Conservation (phyloP, 257 asterid species). For the Craterostigma plantagineum region DNA sequence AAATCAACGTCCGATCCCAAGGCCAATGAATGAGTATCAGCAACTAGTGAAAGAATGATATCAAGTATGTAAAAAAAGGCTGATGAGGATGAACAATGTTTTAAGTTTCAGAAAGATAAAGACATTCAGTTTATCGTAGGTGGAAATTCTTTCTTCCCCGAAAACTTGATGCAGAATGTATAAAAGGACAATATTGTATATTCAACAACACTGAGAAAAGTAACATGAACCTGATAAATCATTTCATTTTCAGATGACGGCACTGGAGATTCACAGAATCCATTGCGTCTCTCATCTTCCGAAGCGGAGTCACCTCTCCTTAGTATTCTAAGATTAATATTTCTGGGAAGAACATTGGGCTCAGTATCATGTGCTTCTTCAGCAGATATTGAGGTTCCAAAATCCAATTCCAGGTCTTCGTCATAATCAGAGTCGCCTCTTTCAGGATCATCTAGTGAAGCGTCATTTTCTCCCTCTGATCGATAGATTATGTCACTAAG, state of each 20-base stretch:
- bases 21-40: no score
- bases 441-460: constrained; percentile 45
- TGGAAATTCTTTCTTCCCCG: no score
- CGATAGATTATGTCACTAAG: constrained; percentile 73
- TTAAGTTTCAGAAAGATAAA: no score
- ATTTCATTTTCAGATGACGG: constrained; percentile 28
- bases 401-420: constrained; percentile 68
- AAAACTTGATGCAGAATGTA: no score
- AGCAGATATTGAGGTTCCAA: constrained; percentile 48
- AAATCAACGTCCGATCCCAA: no score
- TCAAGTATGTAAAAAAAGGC: no score
- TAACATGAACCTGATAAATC: constrained; percentile 40
- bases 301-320: constrained; percentile 38
- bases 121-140: no score
- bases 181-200: no score
- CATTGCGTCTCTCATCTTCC: constrained; percentile 34
- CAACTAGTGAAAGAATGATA: no score
- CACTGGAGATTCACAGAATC: constrained; percentile 22
- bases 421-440: constrained; percentile 84
- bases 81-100: no score
- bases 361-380: constrained; percentile 45
- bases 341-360: constrained; percentile 39
- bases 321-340: constrained; percentile 48
- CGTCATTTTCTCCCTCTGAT: constrained; percentile 56
- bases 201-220: no score